Evolutionary conservation across 306 rosid genomes (phyloP).

Genomic region (Vigna trinervia): DNA sequence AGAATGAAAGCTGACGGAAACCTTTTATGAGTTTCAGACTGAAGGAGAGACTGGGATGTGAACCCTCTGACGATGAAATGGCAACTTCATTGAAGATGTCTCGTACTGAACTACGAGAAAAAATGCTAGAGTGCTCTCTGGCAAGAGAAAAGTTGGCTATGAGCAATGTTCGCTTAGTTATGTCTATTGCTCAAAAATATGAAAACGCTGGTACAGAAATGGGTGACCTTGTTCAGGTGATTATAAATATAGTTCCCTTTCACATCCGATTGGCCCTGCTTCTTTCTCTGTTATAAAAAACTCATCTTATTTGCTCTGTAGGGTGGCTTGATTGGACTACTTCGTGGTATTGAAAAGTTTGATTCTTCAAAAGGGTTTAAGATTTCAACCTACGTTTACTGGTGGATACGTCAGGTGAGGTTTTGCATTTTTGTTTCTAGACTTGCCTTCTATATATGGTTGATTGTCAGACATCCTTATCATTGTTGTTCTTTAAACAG

Average conservation of each 20-base stretch:
- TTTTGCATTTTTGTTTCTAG: slow-evolving; percentile 20
- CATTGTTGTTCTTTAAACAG: slow-evolving; percentile 19
- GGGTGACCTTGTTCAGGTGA: slow-evolving; percentile 97
- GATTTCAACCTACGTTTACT: slow-evolving; percentile 96
- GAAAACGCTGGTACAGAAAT: slow-evolving; percentile 92
- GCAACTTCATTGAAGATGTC: slow-evolving; percentile 84
- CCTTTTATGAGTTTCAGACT: slow-evolving; percentile 61
- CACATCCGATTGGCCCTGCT: neutral
- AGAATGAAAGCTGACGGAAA: slow-evolving; percentile 34
- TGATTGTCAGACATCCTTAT: slow-evolving; percentile 24
- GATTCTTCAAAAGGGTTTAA: slow-evolving; percentile 94
- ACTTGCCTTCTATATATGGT: neutral
- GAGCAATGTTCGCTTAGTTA: slow-evolving; percentile 95
- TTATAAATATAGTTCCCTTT: slow-evolving; percentile 23
- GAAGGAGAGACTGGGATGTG: slow-evolving; percentile 82
- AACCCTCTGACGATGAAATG: slow-evolving; percentile 86
- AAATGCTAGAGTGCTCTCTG: slow-evolving; percentile 70
- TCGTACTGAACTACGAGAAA: slow-evolving; percentile 64
- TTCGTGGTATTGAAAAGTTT: slow-evolving; percentile 94
- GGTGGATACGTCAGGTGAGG: slow-evolving; percentile 99
- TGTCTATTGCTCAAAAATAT: slow-evolving; percentile 94
- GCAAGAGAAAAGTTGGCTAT: slow-evolving; percentile 93
- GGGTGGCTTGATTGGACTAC: slow-evolving; percentile 97
- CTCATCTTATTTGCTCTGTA: slow-evolving; percentile 45
- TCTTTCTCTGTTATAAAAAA: slow-evolving; percentile 19